Evolutionary conservation across 306 rosid genomes (phyloP).

Genomic region (Cercis canadensis): DNA sequence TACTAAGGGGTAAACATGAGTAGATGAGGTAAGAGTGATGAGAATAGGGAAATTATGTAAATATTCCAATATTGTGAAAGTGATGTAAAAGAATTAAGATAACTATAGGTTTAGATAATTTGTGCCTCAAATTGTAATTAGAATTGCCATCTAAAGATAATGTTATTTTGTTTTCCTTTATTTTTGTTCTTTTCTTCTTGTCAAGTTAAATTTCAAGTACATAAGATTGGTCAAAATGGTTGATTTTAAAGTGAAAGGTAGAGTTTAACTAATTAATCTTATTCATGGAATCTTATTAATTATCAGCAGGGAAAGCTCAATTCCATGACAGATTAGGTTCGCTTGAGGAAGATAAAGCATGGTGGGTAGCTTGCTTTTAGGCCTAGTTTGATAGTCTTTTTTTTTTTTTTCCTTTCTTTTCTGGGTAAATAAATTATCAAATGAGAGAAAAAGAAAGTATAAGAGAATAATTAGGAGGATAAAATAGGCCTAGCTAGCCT

Average conservation of each 20-base stretch:
- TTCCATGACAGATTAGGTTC: no score
- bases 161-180: no score
- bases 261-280: no score
- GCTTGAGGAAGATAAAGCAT: no score
- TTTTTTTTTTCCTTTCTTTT: no score
- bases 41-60: background rate
- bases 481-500: background rate
- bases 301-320: no score
- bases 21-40: conserved; percentile 24
- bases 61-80: conserved; percentile 17
- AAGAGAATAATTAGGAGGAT: background rate
- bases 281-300: no score
- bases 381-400: no score
- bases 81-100: conserved; percentile 7
- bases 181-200: no score
- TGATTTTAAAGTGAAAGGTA: conserved; percentile 18
- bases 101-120: no score
- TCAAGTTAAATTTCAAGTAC: no score
- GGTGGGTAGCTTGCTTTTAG: no score
- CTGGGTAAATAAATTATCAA: background rate
- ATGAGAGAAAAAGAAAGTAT: background rate
- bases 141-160: background rate
- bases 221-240: background rate
- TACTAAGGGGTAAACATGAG: conserved; percentile 17
- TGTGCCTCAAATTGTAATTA: background rate